Conservation (phyloP, 1,139 yeast genomes). For the Candida smagusa region DNA sequence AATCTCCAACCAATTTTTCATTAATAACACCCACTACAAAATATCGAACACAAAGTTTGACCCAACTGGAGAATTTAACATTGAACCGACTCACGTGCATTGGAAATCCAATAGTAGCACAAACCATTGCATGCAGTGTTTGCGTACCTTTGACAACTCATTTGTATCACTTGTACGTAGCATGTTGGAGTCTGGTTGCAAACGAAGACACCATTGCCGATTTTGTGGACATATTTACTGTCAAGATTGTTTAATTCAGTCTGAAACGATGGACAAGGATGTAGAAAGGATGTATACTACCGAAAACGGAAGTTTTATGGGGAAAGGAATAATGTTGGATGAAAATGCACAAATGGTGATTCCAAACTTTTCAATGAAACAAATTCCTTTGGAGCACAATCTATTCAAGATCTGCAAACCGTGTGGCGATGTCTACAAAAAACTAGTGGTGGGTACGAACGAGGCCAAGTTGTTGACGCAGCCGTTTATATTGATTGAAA, state of each 20-base stretch:
- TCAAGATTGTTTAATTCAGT: conserved; percentile 27
- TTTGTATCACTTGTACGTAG: conserved; percentile 12
- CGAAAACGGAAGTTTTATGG: conserved; percentile 12
- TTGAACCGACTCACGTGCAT: conserved; percentile 40
- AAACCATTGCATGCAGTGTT: conserved; percentile 42
- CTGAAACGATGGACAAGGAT: conserved; percentile 10
- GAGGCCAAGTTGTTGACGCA: conserved; percentile 5
- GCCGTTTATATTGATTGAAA: conserved; percentile 37
- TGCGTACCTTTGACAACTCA: conserved; percentile 32
- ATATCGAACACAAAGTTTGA: not conserved
- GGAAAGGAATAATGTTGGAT: conserved; percentile 30
- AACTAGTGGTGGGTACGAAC: conserved; percentile 28
- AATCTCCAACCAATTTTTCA: not conserved
- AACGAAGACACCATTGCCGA: conserved; percentile 42
- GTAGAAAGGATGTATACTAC: conserved; percentile 11
- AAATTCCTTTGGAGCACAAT: conserved; percentile 16
- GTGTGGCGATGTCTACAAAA: conserved; percentile 34
- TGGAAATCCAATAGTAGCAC: conserved; percentile 41
- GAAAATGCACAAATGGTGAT: conserved; percentile 34
- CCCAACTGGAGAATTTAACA: conserved; percentile 1
- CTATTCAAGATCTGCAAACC: conserved; percentile 36
- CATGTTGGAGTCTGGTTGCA: conserved; percentile 10
- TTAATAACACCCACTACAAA: not conserved
- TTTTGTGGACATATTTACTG: conserved; percentile 44
- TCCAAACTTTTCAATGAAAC: conserved; percentile 18